Evolutionary conservation across 345 rosid genomes (phyloP).

Genomic region (Moringa oleifera): DNA sequence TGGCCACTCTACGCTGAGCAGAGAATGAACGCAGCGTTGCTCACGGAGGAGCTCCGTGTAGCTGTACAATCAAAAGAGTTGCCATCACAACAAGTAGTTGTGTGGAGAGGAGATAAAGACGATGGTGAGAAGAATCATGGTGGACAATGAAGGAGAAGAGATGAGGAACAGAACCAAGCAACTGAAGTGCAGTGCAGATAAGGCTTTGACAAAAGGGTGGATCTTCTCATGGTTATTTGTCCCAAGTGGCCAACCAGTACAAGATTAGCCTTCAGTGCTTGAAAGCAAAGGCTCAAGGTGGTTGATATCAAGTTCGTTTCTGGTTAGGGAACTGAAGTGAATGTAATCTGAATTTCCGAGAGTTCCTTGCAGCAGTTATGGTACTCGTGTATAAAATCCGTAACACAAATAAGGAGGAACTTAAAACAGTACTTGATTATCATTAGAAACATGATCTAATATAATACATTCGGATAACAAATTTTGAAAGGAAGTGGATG

Average conservation of each 20-base stretch:
- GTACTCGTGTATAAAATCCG: too few species aligned
- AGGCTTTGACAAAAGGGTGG: constrained; percentile 28
- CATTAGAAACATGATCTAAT: too few species aligned
- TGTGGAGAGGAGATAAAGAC: constrained; percentile 40
- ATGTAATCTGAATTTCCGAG: too few species aligned
- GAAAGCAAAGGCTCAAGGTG: too few species aligned
- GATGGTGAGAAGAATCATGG: constrained; percentile 41
- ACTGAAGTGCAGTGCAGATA: constrained; percentile 23
- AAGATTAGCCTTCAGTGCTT: too few species aligned
- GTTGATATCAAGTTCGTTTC: too few species aligned
- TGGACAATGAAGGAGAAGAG: constrained; percentile 30
- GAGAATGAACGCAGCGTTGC: constrained; percentile 41
- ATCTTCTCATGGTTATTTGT: constrained; percentile 26
- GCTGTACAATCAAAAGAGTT: constrained; percentile 27
- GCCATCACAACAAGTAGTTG: constrained; percentile 18
- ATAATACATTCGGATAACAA: too few species aligned
- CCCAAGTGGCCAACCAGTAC: neutral
- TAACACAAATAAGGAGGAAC: too few species aligned
- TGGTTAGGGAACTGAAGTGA: too few species aligned
- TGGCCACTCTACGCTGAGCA: constrained; percentile 62
- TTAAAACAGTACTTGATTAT: too few species aligned
- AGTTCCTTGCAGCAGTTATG: too few species aligned
- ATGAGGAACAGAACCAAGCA: constrained; percentile 38
- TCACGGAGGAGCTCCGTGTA: constrained; percentile 40
- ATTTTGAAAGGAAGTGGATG: neutral